Conservation (phyloP, 2,329 filamentous ascomycete species). For the Cladosporium sp. region DNA sequence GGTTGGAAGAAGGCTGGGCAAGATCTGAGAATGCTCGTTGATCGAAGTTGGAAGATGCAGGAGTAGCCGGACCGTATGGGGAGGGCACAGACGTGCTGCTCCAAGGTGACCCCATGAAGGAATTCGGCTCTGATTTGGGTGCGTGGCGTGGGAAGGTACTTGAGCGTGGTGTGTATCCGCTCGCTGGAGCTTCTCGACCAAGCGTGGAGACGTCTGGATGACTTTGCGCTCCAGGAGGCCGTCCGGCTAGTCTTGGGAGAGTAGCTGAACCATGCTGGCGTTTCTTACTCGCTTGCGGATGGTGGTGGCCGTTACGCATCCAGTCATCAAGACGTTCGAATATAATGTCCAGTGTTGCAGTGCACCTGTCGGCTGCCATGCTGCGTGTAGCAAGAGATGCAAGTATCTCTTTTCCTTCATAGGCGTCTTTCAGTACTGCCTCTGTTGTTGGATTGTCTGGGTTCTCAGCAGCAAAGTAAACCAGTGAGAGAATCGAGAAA, state of each 20-base stretch:
- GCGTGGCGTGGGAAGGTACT: slow-evolving; percentile 26
- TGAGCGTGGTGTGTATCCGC: slow-evolving; percentile 19
- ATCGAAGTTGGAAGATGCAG: slow-evolving; percentile 21
- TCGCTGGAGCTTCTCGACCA: slow-evolving; percentile 4
- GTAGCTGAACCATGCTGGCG: slow-evolving; percentile 34
- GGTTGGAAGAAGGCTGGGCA: slow-evolving; percentile 14
- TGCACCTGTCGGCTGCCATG: slow-evolving; percentile 84
- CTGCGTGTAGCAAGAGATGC: slow-evolving; percentile 75
- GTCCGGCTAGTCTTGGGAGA: background rate
- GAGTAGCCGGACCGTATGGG: slow-evolving; percentile 25
- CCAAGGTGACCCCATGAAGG: slow-evolving; percentile 10
- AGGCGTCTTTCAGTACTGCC: slow-evolving; percentile 80
- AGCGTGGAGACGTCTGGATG: slow-evolving; percentile 26
- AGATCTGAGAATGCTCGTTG: slow-evolving; percentile 3
- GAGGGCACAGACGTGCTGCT: slow-evolving; percentile 14
- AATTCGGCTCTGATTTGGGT: slow-evolving; percentile 9
- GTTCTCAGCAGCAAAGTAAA: slow-evolving; percentile 79
- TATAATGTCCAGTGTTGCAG: slow-evolving; percentile 68
- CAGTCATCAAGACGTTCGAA: slow-evolving; percentile 75
- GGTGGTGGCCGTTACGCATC: slow-evolving; percentile 44
- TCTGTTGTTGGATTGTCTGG: slow-evolving; percentile 68
- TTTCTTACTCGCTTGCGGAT: slow-evolving; percentile 41
- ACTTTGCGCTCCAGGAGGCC: slow-evolving; percentile 14
- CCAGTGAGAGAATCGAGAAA: slow-evolving; percentile 72
- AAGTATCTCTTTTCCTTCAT: slow-evolving; percentile 78